Conservation (phyloP, 1,284 basidiomycete species). For the Ganoderma boninense region DNA sequence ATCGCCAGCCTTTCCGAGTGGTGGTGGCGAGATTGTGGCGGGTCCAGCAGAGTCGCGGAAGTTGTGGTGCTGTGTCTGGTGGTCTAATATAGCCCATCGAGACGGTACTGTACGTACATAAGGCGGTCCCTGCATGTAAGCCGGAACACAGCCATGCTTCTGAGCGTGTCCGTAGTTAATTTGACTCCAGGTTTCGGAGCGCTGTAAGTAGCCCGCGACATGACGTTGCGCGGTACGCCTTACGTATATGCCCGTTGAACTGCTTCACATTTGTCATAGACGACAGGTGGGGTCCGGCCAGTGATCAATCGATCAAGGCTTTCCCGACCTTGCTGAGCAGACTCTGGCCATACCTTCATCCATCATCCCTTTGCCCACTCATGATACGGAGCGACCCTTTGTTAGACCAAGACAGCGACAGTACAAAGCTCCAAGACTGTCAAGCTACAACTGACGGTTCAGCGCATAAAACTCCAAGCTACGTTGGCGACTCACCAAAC, state of each 20-base stretch:
- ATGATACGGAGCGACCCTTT: no score
- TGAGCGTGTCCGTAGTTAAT: neutral
- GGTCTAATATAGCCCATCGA: neutral
- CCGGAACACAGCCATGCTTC: neutral
- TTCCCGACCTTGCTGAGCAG: no score
- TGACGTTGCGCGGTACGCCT: neutral
- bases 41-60: no score
- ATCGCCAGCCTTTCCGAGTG: neutral
- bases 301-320: neutral
- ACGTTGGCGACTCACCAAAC: neutral
- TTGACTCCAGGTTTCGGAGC: neutral
- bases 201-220: neutral
- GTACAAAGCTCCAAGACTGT: no score
- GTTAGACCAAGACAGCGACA: neutral
- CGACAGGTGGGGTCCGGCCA: neutral
- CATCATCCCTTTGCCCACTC: no score
- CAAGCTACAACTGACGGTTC: neutral
- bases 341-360: no score
- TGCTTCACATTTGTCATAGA: neutral
- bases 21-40: neutral
- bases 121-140: no score
- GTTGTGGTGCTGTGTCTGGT: neutral
- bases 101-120: neutral
- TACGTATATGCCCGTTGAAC: neutral
- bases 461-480: no score